Evolutionary conservation across 1,139 yeast genomes (phyloP), one percentile per base, ranked within the genome.

Genomic region (Petasospora fabianii): DNA sequence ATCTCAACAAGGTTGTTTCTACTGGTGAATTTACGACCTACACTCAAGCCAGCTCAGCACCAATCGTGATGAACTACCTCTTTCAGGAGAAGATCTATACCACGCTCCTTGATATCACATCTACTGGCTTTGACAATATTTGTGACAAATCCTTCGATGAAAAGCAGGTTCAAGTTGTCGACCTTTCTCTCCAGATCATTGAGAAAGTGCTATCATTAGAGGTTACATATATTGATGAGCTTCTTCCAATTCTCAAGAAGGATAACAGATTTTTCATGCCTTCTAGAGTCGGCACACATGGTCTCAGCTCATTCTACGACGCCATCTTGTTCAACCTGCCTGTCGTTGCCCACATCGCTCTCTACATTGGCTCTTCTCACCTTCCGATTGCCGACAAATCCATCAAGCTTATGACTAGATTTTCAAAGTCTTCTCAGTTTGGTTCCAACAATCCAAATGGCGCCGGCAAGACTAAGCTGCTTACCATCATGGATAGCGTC

Each of bases 401-500:
- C 0, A 58, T 88, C 14, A 57, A 65, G 8, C 65, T 87, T 11
- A 64, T 90, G 42, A 57, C 62, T n/a, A 63, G 65, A 35, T 60
- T 85, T 14, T 66, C 84, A 0, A 49, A 58, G 6, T 71, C 83
- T 0, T 60, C 72, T 12, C 71, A 69, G 38, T 82, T 82, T 50
- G 64, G 64, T 26, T 61, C 68, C 3, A 53, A 59, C 13, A 55
- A 65, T 8, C 54, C 62, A 31, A 50, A 68, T 39, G 62, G 71
- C 2, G 62, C 75, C 39, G 71, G 69, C 17, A 74, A 71, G 44
- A 80, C 81, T 48, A 74, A 92, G 47, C 62, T 90, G n/a, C 62
- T 90, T 31, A 80, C 87, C 0, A 71, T 86, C 21, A 71, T 84
- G 38, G 82, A 80, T 53, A 80, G 86, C 13, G 76, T 84, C 24